A percentile compares a stretch with the other conserved stretches of the same genome.
Conservation (phyloP, 805 yeast species). For the Candida sithepensis region DNA sequence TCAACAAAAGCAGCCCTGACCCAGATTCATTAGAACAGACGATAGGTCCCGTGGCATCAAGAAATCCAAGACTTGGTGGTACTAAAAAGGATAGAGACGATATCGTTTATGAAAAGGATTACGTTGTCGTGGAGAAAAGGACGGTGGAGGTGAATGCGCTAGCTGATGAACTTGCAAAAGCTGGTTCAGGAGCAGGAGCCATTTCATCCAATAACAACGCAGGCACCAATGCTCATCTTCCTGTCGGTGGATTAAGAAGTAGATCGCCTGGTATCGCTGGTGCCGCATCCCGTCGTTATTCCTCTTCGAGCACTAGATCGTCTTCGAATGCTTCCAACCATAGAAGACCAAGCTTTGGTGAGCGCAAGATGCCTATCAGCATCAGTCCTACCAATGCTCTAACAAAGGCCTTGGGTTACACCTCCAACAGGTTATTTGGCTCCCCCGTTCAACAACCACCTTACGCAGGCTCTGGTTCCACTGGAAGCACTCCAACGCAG, state of each 20-base stretch:
- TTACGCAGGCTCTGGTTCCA: too few species aligned
- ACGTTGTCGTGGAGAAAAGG: constrained; percentile 91
- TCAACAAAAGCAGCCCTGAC: constrained; percentile 41
- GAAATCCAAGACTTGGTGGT: constrained; percentile 2
- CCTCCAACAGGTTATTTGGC: constrained; percentile 85
- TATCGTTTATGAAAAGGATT: constrained; percentile 68
- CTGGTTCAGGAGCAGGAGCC: constrained; percentile 41
- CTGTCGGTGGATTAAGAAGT: not conserved
- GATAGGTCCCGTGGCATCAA: constrained; percentile 1
- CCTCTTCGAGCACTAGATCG: constrained; percentile 40
- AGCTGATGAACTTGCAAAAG: constrained; percentile 82
- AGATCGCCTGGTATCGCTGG: constrained; percentile 3
- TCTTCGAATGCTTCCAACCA: constrained; percentile 44
- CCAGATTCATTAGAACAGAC: constrained; percentile 29
- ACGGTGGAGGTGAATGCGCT: constrained; percentile 93
- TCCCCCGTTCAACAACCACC: constrained; percentile 10
- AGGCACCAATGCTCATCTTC: not conserved
- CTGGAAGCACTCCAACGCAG: constrained; percentile 2
- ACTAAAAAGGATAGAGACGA: constrained; percentile 31
- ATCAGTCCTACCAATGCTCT: constrained; percentile 85
- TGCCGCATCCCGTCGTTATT: constrained; percentile 30
- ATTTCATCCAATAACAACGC: not conserved
- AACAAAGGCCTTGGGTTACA: constrained; percentile 81
- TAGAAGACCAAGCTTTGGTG: constrained; percentile 60
- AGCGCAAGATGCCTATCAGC: constrained; percentile 62